Evolutionary conservation across 768 basidiomycete species (phyloP).

Genomic region (Kwoniella newhampshirensis): DNA sequence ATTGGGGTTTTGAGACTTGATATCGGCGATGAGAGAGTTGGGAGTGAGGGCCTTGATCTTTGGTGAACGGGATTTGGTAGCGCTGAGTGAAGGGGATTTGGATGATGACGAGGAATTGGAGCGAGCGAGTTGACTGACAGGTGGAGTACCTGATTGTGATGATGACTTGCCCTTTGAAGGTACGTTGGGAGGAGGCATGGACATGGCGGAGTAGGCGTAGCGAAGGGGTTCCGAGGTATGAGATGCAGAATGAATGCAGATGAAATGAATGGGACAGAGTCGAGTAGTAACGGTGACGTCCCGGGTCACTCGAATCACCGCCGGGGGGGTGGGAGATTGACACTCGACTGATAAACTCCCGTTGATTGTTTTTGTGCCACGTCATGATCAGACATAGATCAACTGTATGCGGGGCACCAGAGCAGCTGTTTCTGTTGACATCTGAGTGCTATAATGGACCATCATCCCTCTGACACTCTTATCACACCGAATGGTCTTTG

Average conservation of each 20-base stretch:
- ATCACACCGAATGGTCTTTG: too few species aligned
- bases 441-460: neutral
- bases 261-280: too few species aligned
- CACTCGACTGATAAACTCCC: too few species aligned
- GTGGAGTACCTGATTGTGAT: neutral
- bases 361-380: too few species aligned
- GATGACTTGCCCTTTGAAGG: constrained; percentile 13
- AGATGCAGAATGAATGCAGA: too few species aligned
- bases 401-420: neutral
- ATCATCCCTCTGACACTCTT: too few species aligned
- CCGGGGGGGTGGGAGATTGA: too few species aligned
- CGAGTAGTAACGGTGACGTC: too few species aligned
- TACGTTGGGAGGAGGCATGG: constrained; percentile 20
- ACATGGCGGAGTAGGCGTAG: constrained; percentile 6
- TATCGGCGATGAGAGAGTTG: constrained; percentile 27
- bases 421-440: constrained; percentile 4
- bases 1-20: constrained; percentile 1
- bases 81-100: neutral
- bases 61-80: constrained; percentile 3
- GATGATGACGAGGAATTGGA: neutral
- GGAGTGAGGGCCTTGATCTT: constrained; percentile 2
- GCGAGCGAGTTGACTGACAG: neutral
- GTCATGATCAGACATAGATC: neutral
- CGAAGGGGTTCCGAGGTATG: too few species aligned
- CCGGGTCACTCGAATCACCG: too few species aligned